Base-by-base conservation (phyloP, 1,284 basidiomycete genomes). In the Malassezia psittaci region DNA sequence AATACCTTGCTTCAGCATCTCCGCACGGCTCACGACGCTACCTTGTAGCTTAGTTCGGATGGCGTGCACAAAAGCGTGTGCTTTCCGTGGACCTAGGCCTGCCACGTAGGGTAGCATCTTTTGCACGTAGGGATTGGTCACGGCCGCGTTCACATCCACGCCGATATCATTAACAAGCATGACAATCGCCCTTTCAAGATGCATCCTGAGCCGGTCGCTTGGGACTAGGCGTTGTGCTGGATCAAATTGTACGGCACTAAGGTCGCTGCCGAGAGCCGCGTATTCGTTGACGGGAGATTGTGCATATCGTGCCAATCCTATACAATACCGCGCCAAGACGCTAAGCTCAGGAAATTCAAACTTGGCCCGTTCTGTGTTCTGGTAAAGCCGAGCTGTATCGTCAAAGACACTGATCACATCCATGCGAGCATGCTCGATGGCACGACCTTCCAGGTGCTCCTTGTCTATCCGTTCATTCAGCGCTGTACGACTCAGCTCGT, bases 51-150 rank as follows among this genome's bases (percentile, higher is more conserved):
- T 63, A 34, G 63, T 57, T 47, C 54, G 66, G 62, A 71, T 66
- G 35, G 57, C 55, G 29, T 62, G 86, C 55, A 91, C 80, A 40
- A 98, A 76, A 10, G 83, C 82, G 63, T 90, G 85, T 10, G 93
- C 88, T 76, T 99, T 99, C 57, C 94, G 83, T 13, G 90, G 93
- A 7, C 94, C 94, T 45, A 99, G 81, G 36, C 94, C 94, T 64
- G 90, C 85, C 34, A 99, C 83, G 69, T 87, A 96, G 0, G 87
- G 90, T 11, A 98, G 80, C 51, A 96, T 81, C 47, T 85, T 80
- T 64, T 87, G 85, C 67, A 91, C 87, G 75, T 96, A 96, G 1
- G 83, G 73, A 75, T 94, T 88, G 2, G 83, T 83, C 29, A 90
- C 84, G 33, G 89, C 88, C 32, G 85, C 84, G 74, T 99, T 96